phyloP scores from a whole-genome alignment of 805 yeast genomes.

The Candida maesae region DNA sequence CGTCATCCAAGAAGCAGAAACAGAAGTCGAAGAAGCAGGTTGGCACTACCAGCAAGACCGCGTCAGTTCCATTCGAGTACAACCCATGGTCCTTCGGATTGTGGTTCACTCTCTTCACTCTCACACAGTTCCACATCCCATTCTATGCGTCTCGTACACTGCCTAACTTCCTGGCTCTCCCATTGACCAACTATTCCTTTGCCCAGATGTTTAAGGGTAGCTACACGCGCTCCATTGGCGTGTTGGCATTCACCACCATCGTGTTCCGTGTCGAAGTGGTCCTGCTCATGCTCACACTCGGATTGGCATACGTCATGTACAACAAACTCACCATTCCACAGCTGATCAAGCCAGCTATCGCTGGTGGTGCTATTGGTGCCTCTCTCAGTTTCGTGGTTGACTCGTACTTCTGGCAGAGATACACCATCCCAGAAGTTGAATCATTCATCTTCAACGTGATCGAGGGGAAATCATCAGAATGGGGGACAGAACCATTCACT shows the following conservation, averaged over 20 bases:
- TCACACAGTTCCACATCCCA: conserved; percentile 73
- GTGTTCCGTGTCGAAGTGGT: conserved; percentile 73
- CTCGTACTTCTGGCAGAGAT: conserved; percentile 67
- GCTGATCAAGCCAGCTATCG: conserved; percentile 36
- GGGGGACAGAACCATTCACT: conserved; percentile 81
- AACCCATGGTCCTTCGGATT: conserved; percentile 34
- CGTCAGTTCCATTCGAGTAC: conserved; percentile 6
- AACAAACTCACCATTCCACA: conserved; percentile 42
- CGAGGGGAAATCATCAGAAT: conserved; percentile 65
- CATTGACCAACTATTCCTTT: conserved; percentile 58
- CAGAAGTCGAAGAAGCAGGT: background rate
- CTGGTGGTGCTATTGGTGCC: conserved; percentile 54
- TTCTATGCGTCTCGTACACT: conserved; percentile 81
- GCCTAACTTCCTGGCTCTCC: conserved; percentile 80
- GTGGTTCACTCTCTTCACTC: conserved; percentile 58
- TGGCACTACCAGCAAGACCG: background rate
- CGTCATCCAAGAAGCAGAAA: conserved; percentile 12
- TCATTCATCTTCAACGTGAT: conserved; percentile 74
- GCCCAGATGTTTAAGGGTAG: conserved; percentile 45
- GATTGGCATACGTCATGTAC: conserved; percentile 40
- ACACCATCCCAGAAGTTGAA: conserved; percentile 68
- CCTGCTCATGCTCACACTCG: conserved; percentile 48
- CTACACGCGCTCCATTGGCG: conserved; percentile 42
- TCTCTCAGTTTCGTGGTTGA: conserved; percentile 51
- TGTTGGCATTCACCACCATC: conserved; percentile 59